phyloP scores from a whole-genome alignment of 2,329 filamentous ascomycete species.

The Trichocomaceae sp. region DNA sequence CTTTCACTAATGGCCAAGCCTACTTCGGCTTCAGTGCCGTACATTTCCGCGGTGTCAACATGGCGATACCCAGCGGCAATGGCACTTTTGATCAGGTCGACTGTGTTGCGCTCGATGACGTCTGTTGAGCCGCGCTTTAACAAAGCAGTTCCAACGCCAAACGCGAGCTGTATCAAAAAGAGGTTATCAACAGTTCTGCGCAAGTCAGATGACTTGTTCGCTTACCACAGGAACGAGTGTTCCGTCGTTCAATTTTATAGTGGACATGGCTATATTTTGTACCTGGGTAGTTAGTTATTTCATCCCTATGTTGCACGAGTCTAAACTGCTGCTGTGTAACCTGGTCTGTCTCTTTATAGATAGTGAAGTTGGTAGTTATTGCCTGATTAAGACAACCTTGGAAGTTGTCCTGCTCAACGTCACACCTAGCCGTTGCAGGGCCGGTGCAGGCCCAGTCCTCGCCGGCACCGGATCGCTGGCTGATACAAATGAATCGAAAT shows the following conservation, averaged over 20 bases:
- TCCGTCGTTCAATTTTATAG: neutral
- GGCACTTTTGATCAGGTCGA: slow-evolving; percentile 21
- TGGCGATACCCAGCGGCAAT: slow-evolving; percentile 49
- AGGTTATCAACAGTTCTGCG: neutral
- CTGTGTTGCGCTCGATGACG: neutral
- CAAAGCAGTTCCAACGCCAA: slow-evolving; percentile 1
- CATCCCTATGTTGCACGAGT: neutral
- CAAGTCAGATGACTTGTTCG: neutral
- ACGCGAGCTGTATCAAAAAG: neutral
- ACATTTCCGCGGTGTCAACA: slow-evolving; percentile 48
- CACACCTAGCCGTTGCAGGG: neutral
- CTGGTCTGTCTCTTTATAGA: neutral
- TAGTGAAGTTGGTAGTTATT: no score
- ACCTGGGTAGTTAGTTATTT: neutral
- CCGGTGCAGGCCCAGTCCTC: neutral
- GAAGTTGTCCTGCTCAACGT: no score
- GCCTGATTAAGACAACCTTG: no score
- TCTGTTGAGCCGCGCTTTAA: neutral
- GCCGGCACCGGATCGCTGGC: neutral
- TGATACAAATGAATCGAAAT: no score
- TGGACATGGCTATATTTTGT: neutral
- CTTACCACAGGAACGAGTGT: neutral
- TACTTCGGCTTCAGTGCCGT: slow-evolving; percentile 60
- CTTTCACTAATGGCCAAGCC: slow-evolving; percentile 58
- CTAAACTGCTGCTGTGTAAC: neutral